phyloP scores from a whole-genome alignment of 129 eudicot genomes.

The sunflower (Helianthus annuus) region DNA sequence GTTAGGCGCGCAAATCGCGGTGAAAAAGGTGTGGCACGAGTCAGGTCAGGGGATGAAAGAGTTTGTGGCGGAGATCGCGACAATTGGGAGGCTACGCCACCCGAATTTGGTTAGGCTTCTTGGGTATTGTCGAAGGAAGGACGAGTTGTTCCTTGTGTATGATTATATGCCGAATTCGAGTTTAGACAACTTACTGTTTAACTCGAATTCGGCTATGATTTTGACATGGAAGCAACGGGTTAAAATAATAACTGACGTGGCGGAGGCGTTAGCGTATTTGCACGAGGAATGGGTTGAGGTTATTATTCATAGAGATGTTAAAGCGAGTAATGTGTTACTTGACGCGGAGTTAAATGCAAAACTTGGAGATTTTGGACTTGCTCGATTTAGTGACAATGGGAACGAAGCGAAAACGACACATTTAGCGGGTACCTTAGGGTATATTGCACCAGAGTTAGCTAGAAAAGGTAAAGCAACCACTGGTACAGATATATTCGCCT shows the following conservation, averaged over 20 bases:
- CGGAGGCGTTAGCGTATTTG: conserved; percentile 42
- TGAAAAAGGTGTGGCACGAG: conserved; percentile 52
- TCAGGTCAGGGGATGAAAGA: conserved; percentile 56
- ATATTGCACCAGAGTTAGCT: conserved; percentile 46
- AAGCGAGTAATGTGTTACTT: conserved; percentile 48
- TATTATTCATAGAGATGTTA: conserved; percentile 46
- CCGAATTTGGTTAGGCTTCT: conserved; percentile 45
- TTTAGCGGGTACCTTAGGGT: conserved; percentile 46
- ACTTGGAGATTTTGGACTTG: conserved; percentile 51
- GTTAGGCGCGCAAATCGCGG: conserved; percentile 36
- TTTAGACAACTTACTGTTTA: conserved; percentile 34
- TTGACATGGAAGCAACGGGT: conserved; percentile 44
- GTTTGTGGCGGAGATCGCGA: conserved; percentile 50
- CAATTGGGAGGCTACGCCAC: conserved; percentile 49
- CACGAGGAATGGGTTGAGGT: conserved; percentile 52
- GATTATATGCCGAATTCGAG: conserved; percentile 49
- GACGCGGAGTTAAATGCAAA: conserved; percentile 40
- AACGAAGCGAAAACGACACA: conserved; percentile 41
- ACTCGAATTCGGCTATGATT: conserved; percentile 4
- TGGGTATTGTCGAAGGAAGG: conserved; percentile 47
- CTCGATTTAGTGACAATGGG: conserved; percentile 41
- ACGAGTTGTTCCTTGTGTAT: conserved; percentile 43
- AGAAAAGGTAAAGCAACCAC: conserved; percentile 51
- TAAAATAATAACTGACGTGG: conserved; percentile 35
- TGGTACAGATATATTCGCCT: conserved; percentile 41